Evolutionary conservation across 2,329 filamentous ascomycete genomes (phyloP).

Genomic region (Pleoardoris graminearum): DNA sequence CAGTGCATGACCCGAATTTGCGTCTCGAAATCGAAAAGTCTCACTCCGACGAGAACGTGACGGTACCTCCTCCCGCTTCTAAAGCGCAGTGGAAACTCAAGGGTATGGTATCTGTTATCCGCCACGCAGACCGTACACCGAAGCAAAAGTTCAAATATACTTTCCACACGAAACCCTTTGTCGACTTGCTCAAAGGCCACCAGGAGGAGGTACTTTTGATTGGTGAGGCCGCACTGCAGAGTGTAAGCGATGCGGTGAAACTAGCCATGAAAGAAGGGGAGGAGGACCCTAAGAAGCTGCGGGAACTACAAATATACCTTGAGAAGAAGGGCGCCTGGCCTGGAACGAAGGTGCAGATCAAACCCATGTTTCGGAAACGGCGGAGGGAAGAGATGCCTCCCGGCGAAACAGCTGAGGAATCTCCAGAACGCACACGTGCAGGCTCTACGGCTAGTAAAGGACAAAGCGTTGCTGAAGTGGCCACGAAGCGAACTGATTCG

Average conservation of each 20-base stretch:
- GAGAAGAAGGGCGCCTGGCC: slow-evolving; percentile 92
- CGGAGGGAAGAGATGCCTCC: slow-evolving; percentile 63
- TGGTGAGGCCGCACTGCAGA: slow-evolving; percentile 84
- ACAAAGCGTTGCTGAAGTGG: slow-evolving; percentile 25
- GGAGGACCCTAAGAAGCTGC: slow-evolving; percentile 87
- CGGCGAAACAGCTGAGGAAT: slow-evolving; percentile 35
- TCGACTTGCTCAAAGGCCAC: slow-evolving; percentile 90
- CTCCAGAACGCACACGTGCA: slow-evolving; percentile 29
- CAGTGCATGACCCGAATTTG: slow-evolving; percentile 31
- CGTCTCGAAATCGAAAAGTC: slow-evolving; percentile 28
- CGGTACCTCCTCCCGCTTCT: slow-evolving; percentile 58
- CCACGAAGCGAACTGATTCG: slow-evolving; percentile 67
- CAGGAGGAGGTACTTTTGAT: slow-evolving; percentile 95
- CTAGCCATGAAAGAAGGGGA: slow-evolving; percentile 75
- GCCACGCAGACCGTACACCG: slow-evolving; percentile 94
- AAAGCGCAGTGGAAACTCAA: slow-evolving; percentile 99
- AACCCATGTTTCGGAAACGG: slow-evolving; percentile 96
- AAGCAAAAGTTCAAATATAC: slow-evolving; percentile 99
- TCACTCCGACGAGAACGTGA: slow-evolving; percentile 37
- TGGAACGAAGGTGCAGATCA: slow-evolving; percentile 98
- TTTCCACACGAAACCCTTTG: slow-evolving; percentile 94
- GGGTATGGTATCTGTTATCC: slow-evolving; percentile 93
- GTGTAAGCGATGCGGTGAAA: slow-evolving; percentile 86
- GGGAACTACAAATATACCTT: slow-evolving; percentile 79
- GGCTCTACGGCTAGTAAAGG: slow-evolving; percentile 22